phyloP scores from a whole-genome alignment of 1,139 yeast genomes.

The Debaryomyces udenii region DNA sequence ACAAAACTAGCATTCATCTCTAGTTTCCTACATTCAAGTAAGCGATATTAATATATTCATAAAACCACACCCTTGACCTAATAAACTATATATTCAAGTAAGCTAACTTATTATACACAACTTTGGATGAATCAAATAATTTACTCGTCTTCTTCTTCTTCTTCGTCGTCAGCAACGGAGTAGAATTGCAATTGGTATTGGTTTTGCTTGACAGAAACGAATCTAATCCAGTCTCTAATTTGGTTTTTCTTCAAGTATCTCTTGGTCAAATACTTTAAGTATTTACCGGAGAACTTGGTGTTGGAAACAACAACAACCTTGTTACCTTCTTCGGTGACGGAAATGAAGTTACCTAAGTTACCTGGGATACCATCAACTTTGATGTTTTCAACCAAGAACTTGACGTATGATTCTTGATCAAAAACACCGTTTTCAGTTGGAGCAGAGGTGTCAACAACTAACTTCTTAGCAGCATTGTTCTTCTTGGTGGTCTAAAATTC shows the following conservation, averaged over 20 bases:
- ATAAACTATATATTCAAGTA: constrained; percentile 8
- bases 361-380: constrained; percentile 97
- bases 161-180: constrained; percentile 96
- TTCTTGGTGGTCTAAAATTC: constrained; percentile 72
- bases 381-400: constrained; percentile 98
- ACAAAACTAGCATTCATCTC: too few relatives aligned
- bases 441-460: constrained; percentile 95
- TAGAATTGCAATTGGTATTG: constrained; percentile 98
- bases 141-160: constrained; percentile 90
- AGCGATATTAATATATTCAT: constrained; percentile 9
- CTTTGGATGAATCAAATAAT: constrained; percentile 24
- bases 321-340: constrained; percentile 82
- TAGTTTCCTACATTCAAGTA: not conserved
- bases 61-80: constrained; percentile 9
- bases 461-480: constrained; percentile 81
- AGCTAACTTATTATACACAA: constrained; percentile 8
- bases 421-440: constrained; percentile 98
- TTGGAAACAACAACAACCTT: constrained; percentile 87
- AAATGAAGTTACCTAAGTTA: constrained; percentile 94
- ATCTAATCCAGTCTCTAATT: constrained; percentile 99
- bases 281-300: constrained; percentile 98
- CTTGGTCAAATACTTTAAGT: constrained; percentile 98
- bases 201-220: constrained; percentile 94
- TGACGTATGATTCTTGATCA: constrained; percentile 97
- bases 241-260: constrained; percentile 99